A percentile compares a stretch with the other conserved stretches of the same genome.
phyloP scores from a whole-genome alignment of 495 filamentous ascomycete species.

The Ascobolus immersus region DNA sequence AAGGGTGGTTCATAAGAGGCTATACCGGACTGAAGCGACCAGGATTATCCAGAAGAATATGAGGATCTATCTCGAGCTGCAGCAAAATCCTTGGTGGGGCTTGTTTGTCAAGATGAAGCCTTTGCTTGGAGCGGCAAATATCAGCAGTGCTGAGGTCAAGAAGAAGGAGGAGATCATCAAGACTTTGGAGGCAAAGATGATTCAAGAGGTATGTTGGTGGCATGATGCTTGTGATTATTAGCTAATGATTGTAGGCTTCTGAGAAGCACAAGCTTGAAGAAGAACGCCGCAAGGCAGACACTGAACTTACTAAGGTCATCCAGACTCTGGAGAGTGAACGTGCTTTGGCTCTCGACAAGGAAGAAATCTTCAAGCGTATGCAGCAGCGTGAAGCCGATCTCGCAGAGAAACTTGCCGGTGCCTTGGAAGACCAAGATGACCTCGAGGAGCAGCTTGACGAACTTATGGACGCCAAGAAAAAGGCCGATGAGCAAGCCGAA shows the following conservation, averaged over 20 bases:
- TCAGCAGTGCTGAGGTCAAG: slow-evolving; percentile 75
- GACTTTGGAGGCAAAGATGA: slow-evolving; percentile 59
- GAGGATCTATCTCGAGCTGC: slow-evolving; percentile 63
- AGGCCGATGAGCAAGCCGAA: slow-evolving; percentile 61
- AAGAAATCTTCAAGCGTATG: slow-evolving; percentile 92
- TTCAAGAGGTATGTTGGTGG: too few relatives aligned
- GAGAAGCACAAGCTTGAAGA: slow-evolving; percentile 70
- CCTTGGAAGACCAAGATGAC: slow-evolving; percentile 83
- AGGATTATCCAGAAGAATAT: slow-evolving; percentile 88
- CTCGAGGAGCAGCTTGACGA: slow-evolving; percentile 83
- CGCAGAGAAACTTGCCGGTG: slow-evolving; percentile 69
- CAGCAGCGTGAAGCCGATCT: slow-evolving; percentile 71
- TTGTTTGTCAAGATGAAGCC: slow-evolving; percentile 91
- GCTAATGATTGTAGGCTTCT: slow-evolving; percentile 40
- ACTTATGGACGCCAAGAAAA: slow-evolving; percentile 69
- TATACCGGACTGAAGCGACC: slow-evolving; percentile 85
- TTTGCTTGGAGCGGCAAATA: slow-evolving; percentile 56
- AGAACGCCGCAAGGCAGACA: slow-evolving; percentile 62
- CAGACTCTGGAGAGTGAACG: slow-evolving; percentile 87
- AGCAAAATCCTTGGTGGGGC: slow-evolving; percentile 87
- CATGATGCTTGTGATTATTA: too few relatives aligned
- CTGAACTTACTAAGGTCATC: slow-evolving; percentile 68
- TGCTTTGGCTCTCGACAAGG: slow-evolving; percentile 82
- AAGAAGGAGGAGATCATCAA: slow-evolving; percentile 81
- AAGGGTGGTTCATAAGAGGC: slow-evolving; percentile 63